Evolutionary conservation across 2,329 filamentous ascomycete genomes (phyloP), one percentile per base, ranked within the genome.

Genomic region (Microsporum ferrugineum): DNA sequence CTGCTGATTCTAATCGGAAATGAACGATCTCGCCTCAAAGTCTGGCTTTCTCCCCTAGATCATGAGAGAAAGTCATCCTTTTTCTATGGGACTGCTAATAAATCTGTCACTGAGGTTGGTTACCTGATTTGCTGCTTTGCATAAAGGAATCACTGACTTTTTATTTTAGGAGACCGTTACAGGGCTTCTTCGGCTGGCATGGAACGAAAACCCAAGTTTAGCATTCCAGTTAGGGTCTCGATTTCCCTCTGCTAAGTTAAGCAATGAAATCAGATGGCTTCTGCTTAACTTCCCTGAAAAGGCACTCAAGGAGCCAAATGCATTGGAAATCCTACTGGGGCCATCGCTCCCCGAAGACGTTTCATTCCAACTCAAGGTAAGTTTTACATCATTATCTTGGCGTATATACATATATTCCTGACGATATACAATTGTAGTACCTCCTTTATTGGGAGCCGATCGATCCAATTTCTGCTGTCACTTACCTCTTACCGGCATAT

Each of bases 381-480:
- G 57, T 14, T 60, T n/a, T n/a, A 14, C 33, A 7, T n/a, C n/a
- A 14, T 57, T 0, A 23, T 6, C 17, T 0, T 12, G 17, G 10
- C 14, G 31, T 55, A 6, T 36, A 3, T 8, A 27, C 38, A 31
- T 3, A 27, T 1, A 17, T 31, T 34, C 58, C 49, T 60, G 33
- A 60, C 7, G 4, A 27, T 7, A 39, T 23, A 23, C 17, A 23
- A 23, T 65, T 58, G 67, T 57, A 91, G 84, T 96, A 95, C 73
- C 79, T 99, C 14, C 79, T 99, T 1, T 96, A 89, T 76, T 99
- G 94, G 94, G 84, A 88, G 27, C 85, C 94, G 0, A 86, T 96
- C 36, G 96, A 96, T 69, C 94, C 94, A 0, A 88, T 96, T 64
- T 94, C 91, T 7, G 91, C 95, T 0, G 87, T 95, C 5, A 96